A percentile compares a stretch with the other conserved stretches of the same genome.
Conservation (phyloP, 495 filamentous ascomycete genomes). For the Aspergillus ellipticus region DNA sequence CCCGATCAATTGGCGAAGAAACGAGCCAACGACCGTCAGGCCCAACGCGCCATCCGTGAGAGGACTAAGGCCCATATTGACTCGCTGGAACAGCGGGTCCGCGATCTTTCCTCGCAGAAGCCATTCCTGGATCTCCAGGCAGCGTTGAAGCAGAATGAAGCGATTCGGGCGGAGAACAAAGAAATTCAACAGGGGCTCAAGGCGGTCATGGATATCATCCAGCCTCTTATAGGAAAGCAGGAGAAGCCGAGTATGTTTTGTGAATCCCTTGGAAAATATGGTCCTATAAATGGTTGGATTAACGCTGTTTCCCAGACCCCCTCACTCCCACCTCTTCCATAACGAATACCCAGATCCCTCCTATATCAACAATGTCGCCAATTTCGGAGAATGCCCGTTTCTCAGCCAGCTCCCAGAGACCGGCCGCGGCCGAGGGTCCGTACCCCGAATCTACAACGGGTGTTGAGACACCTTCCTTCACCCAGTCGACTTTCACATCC, state of each 20-base stretch:
- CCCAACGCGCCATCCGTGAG: slow-evolving; percentile 80
- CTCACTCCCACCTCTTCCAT: slow-evolving; percentile 8
- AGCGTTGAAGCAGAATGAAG: slow-evolving; percentile 64
- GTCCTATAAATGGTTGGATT: not conserved
- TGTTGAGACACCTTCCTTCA: slow-evolving; percentile 34
- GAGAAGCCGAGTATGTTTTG: slow-evolving; percentile 25
- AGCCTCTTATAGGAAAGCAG: slow-evolving; percentile 50
- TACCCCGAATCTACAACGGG: slow-evolving; percentile 34
- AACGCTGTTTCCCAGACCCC: slow-evolving; percentile 5
- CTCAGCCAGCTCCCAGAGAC: slow-evolving; percentile 16
- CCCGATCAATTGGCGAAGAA: slow-evolving; percentile 73
- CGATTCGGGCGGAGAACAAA: slow-evolving; percentile 64
- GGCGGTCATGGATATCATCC: slow-evolving; percentile 58
- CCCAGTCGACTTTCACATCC: slow-evolving; percentile 24
- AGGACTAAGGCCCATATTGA: slow-evolving; percentile 81
- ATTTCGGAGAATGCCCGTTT: slow-evolving; percentile 23
- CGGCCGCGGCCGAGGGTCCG: slow-evolving; percentile 18
- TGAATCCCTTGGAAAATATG: not conserved
- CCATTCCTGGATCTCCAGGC: slow-evolving; percentile 76
- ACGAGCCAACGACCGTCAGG: slow-evolving; percentile 84
- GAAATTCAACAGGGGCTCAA: slow-evolving; percentile 62
- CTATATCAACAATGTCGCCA: slow-evolving; percentile 22
- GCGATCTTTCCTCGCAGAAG: slow-evolving; percentile 68
- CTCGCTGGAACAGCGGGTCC: slow-evolving; percentile 64
- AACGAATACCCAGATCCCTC: slow-evolving; percentile 18